A percentile compares a stretch with the other conserved stretches of the same genome.
phyloP scores from a whole-genome alignment of 1,139 yeast genomes.

The Diutina ranongensis region DNA sequence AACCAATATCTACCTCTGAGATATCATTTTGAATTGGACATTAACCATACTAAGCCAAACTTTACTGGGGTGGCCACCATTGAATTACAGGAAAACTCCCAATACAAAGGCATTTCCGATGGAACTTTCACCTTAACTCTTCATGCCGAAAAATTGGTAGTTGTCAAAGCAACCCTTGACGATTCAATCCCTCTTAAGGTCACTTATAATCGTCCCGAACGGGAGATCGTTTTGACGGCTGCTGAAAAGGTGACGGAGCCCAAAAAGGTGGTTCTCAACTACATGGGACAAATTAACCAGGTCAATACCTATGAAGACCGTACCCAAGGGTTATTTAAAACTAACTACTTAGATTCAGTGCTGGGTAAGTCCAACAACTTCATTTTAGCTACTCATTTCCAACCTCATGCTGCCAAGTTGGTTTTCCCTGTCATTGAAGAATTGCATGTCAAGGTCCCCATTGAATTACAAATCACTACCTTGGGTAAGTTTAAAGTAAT shows the following conservation, averaged over 20 bases:
- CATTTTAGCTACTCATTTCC: conserved; percentile 58
- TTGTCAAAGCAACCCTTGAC: conserved; percentile 18
- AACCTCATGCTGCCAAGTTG: conserved; percentile 49
- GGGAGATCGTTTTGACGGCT: conserved; percentile 18
- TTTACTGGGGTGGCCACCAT: conserved; percentile 37
- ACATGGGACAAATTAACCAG: conserved; percentile 45
- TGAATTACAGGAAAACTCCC: conserved; percentile 18
- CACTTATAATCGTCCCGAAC: conserved; percentile 25
- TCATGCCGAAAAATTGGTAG: conserved; percentile 30
- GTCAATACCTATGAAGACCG: conserved; percentile 43
- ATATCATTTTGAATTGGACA: conserved; percentile 29
- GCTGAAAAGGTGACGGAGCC: not conserved
- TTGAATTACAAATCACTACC: conserved; percentile 36
- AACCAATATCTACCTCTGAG: conserved; percentile 29
- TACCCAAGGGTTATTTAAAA: conserved; percentile 59
- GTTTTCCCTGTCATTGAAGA: conserved; percentile 64
- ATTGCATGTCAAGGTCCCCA: conserved; percentile 38
- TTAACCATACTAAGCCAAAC: conserved; percentile 43
- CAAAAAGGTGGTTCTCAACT: conserved; percentile 14
- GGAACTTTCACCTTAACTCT: conserved; percentile 19
- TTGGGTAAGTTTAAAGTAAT: conserved; percentile 34
- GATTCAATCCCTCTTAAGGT: conserved; percentile 7
- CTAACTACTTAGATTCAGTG: conserved; percentile 42
- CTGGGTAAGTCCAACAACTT: conserved; percentile 36
- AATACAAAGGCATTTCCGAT: conserved; percentile 13